These are phyloP conservation scores for Fusarium udum DNA, from an alignment of 2,329 filamentous ascomycete species.

Conservation along the genomic window DNA sequence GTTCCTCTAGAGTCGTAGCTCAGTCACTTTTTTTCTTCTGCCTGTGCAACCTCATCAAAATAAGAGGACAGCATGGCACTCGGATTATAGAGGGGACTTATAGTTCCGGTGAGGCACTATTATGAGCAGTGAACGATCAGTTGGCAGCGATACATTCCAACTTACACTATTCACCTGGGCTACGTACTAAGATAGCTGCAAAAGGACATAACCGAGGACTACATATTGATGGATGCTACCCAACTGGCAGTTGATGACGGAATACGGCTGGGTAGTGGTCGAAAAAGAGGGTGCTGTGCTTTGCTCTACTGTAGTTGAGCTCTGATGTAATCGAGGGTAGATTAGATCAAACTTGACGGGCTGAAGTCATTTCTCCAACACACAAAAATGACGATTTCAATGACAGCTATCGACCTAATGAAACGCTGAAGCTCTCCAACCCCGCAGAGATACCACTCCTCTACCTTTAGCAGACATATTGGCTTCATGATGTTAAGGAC, in stretches of 20 bases:
- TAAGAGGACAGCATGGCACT: slow-evolving; percentile 26
- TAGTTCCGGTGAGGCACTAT: background rate
- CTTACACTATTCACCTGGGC: background rate
- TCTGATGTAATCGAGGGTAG: slow-evolving; percentile 24
- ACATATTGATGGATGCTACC: background rate
- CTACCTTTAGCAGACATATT: background rate
- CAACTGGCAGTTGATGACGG: slow-evolving; percentile 21
- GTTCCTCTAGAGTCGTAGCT: slow-evolving; percentile 26
- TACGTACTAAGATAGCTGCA: background rate
- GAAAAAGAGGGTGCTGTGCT: slow-evolving; percentile 17
- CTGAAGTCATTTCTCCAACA: slow-evolving; percentile 25
- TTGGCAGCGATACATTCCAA: background rate
- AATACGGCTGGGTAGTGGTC: slow-evolving; percentile 11
- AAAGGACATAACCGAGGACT: background rate
- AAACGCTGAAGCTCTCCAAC: slow-evolving; percentile 9
- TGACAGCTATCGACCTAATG: background rate
- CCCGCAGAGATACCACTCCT: slow-evolving; percentile 10
- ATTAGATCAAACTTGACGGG: slow-evolving; percentile 8
- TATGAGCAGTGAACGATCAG: background rate
- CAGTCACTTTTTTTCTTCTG: slow-evolving; percentile 11
- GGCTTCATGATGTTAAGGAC: slow-evolving; percentile 8
- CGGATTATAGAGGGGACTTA: slow-evolving; percentile 12
- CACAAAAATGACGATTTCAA: slow-evolving; percentile 11
- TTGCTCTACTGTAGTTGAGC: slow-evolving; percentile 12
- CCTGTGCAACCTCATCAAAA: slow-evolving; percentile 34